These are phyloP conservation scores for Capsaspora owczarzaki DNA, from an alignment of 78 protist genomes.

Conservation along the genomic window DNA sequence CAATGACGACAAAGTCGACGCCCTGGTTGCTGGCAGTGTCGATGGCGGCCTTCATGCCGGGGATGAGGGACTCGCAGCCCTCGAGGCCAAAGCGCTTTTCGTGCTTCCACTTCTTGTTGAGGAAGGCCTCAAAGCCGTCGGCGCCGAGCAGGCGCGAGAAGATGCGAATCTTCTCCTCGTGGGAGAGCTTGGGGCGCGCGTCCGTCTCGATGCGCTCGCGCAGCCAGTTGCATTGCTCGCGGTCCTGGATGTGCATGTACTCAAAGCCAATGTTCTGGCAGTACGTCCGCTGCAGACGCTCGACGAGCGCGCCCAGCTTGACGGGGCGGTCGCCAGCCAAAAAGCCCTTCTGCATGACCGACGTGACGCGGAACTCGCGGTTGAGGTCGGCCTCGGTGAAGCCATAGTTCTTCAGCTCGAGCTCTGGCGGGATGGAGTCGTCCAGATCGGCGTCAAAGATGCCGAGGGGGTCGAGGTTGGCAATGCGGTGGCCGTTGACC, in stretches of 20 bases:
- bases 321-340: neutral
- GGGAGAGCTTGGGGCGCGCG: neutral
- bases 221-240: slow-evolving; percentile 1
- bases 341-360: neutral
- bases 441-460: neutral
- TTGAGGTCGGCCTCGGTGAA: neutral
- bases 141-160: neutral
- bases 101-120: slow-evolving; percentile 59
- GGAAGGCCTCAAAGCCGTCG: slow-evolving; percentile 51
- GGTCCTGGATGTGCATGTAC: slow-evolving; percentile 22
- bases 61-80: slow-evolving; percentile 60
- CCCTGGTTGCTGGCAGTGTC: slow-evolving; percentile 32
- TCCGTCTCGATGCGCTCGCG: neutral
- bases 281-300: slow-evolving; percentile 1
- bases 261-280: slow-evolving; percentile 12
- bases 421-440: neutral
- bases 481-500: neutral
- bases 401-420: neutral
- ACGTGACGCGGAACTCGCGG: neutral
- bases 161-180: neutral
- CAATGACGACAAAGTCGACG: slow-evolving; percentile 69
- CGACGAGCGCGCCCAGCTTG: neutral
- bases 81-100: slow-evolving; percentile 61
- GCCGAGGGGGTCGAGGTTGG: neutral
- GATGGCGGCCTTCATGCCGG: slow-evolving; percentile 9